Evolutionary conservation across 2,329 filamentous ascomycete species (phyloP), one percentile per base, ranked within the genome.

Genomic region (Blumeria hordei): DNA sequence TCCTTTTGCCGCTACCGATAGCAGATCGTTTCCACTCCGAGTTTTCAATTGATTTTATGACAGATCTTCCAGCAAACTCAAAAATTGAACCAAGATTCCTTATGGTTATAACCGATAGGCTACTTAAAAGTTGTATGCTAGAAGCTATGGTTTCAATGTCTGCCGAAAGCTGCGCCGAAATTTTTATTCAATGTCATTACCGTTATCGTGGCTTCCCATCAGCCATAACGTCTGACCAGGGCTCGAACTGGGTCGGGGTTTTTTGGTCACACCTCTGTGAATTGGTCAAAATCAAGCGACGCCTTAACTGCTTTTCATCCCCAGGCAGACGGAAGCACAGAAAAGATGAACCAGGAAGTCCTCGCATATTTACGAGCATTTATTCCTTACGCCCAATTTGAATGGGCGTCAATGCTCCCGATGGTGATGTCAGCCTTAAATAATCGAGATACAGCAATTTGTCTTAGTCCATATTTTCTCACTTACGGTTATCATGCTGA

Each of bases 131-230:
- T 51, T 34, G 32, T 6, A 51, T 3, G 21, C 44, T 9, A 14
- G 18, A 49, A 49, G 44, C 44, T 21, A 49, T 49, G 18, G 21
- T 32, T 34, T 51, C 47, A 51, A 51, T 51, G 47, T 51, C 47
- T 6, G 45, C 45, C n/a, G 45, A 49, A 32, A 16, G 16, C 1
- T 49, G 45, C 18, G 45, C 28, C 5, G 16, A 49, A 28, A 21
- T 10, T 8, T 49, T 28, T 33, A 32, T 49, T 21, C 6, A 6
- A 35, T 51, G 12, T 12, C 32, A 51, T n/a, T 34, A 51, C 21
- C 47, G 47, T 35, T 51, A 21, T 51, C 47, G 36, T 16, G 47
- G 47, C 7, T 35, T 35, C 8, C 32, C 32, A 9, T 35, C 21
- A 7, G 14, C 7, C 11, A 11, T 34, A 14, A 33, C 32, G 12